Percentiles rank a stretch among this genome's conserved stretches.
phyloP scores from a whole-genome alignment of 208 protist genomes.

The Tritrichomonas musculus region DNA sequence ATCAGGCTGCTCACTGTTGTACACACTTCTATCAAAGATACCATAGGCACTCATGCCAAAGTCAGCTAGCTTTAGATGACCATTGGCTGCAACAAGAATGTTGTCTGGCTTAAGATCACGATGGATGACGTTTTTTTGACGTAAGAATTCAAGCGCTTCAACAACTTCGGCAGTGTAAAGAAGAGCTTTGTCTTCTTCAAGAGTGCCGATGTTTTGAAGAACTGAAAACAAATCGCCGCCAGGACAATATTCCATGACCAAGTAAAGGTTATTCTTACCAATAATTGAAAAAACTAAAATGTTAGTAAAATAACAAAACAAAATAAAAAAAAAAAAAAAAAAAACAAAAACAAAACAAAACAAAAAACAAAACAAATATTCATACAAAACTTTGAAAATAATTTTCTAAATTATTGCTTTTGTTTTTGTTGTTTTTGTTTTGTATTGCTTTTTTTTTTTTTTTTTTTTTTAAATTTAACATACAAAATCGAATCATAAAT shows the following conservation, averaged over 20 bases:
- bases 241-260: neutral
- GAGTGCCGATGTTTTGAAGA: neutral
- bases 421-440: neutral
- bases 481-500: neutral
- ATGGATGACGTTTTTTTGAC: neutral
- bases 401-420: neutral
- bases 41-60: neutral
- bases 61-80: neutral
- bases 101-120: conserved; percentile 24
- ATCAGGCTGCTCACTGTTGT: too few relatives aligned
- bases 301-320: neutral
- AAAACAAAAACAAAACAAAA: neutral
- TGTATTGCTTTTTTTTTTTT: neutral
- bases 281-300: neutral
- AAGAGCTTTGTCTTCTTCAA: neutral
- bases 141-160: neutral
- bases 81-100: neutral
- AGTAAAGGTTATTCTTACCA: conserved; percentile 48
- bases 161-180: neutral
- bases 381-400: neutral
- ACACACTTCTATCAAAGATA: too few relatives aligned
- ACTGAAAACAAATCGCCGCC: neutral
- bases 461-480: neutral
- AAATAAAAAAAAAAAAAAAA: neutral
- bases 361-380: neutral